Base-by-base conservation (phyloP, 768 basidiomycete genomes). In the Rhodotorula babjevae region DNA sequence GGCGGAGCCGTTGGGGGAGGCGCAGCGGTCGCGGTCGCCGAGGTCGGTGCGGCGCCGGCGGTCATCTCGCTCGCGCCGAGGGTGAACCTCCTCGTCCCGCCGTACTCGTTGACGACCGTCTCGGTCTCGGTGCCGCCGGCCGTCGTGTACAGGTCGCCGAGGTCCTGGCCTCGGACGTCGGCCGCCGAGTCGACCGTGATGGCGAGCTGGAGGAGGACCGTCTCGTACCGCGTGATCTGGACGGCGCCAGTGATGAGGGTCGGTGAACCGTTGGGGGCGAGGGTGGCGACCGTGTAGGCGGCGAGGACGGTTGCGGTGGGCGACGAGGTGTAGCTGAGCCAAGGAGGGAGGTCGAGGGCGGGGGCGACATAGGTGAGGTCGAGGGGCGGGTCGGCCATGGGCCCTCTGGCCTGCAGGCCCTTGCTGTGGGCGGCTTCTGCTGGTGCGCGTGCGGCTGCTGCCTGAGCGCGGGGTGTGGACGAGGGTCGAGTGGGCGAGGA, bases 11-110 rank as follows among this genome's bases (percentile, higher is more conserved):
- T 5, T 15, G 44, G 3, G 19, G 21, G 23, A 12, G 7, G 15
- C 9, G 21, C 3, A 19, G 49, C 49, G 9, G 49, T 25, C 49
- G 19, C 15, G 49, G 4, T 49, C 36, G 36, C 5, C 36, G 36
- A 36, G 36, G 36, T 36, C 36, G 36, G 36, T 21, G 15, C 53
- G n/a, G 53, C 53, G 27, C 6, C 11, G 14, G 53, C 53, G n/a
- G 42, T 44, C 52, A 40, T 55, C 42, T 15, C 52, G 50, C 63
- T 46, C 53, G 36, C 19, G 14, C 52, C 69, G 4, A 74, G 44
- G 25, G 73, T 74, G 42, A 74, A 60, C 19, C 50, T 47, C 40
- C 69, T 25, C 29, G 73, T 71, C 7, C 47, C 69, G 6, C 73
- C 73, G 9, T 44, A 18, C 16, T 61, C 63, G 1, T 63, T 33